Conservation (phyloP, 495 filamentous ascomycete species). For the Hypoxylon crocopeplum region DNA sequence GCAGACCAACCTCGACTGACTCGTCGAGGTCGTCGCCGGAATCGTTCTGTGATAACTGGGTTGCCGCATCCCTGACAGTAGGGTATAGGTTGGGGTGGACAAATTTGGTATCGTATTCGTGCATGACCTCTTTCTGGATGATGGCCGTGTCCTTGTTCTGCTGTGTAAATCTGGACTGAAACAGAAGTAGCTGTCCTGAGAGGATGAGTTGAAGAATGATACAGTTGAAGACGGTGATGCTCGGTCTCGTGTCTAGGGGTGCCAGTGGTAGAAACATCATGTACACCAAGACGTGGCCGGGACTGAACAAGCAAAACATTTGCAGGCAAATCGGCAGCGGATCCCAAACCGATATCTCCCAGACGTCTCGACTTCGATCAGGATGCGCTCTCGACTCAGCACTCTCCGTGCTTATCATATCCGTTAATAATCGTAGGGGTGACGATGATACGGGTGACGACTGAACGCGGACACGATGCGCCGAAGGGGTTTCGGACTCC, state of each 20-base stretch:
- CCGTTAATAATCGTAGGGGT: slow-evolving; percentile 77
- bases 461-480: slow-evolving; percentile 87
- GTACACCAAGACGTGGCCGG: slow-evolving; percentile 88
- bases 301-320: slow-evolving; percentile 90
- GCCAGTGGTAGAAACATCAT: slow-evolving; percentile 82
- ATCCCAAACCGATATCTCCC: slow-evolving; percentile 95
- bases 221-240: slow-evolving; percentile 82
- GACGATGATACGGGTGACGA: slow-evolving; percentile 82
- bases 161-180: slow-evolving; percentile 75
- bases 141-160: slow-evolving; percentile 84
- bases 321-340: slow-evolving; percentile 82
- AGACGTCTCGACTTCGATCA: slow-evolving; percentile 84
- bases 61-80: slow-evolving; percentile 82
- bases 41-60: slow-evolving; percentile 65
- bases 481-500: slow-evolving; percentile 80
- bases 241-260: slow-evolving; percentile 76
- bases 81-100: slow-evolving; percentile 88
- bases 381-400: slow-evolving; percentile 84
- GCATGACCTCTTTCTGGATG: slow-evolving; percentile 88
- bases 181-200: slow-evolving; percentile 75
- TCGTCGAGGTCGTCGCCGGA: slow-evolving; percentile 53
- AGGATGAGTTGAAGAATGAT: slow-evolving; percentile 74
- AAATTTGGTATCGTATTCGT: slow-evolving; percentile 95
- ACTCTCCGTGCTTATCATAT: slow-evolving; percentile 62
- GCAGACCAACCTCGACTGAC: slow-evolving; percentile 74